Evolutionary conservation across 768 basidiomycete genomes (phyloP).

Genomic region (Trametopsis cervina): DNA sequence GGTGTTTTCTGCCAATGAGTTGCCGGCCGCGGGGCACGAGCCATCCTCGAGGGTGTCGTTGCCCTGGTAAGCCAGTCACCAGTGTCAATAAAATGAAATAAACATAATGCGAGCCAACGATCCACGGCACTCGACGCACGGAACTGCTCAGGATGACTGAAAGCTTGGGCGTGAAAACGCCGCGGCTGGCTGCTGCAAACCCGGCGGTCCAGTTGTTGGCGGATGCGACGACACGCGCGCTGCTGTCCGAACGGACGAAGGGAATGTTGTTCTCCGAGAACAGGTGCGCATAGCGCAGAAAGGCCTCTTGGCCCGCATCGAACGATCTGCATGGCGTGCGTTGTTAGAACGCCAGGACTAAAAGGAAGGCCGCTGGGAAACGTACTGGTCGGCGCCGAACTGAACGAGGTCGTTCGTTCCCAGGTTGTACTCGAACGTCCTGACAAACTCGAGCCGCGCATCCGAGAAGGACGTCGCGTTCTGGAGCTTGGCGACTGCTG

Average conservation of each 20-base stretch:
- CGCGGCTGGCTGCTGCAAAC: slow-evolving; percentile 48
- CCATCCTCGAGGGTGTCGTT: slow-evolving; percentile 66
- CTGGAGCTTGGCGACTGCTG: slow-evolving; percentile 48
- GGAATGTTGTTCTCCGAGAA: slow-evolving; percentile 39
- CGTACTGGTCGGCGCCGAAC: slow-evolving; percentile 61
- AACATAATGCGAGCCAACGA: background rate
- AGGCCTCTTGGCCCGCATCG: slow-evolving; percentile 46
- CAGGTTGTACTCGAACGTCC: slow-evolving; percentile 50
- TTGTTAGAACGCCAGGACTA: background rate
- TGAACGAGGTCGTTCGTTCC: slow-evolving; percentile 53
- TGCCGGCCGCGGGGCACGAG: slow-evolving; percentile 53
- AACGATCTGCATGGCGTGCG: slow-evolving; percentile 31
- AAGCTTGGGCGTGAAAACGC: slow-evolving; percentile 38
- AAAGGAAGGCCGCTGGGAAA: slow-evolving; percentile 1
- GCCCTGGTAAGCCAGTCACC: slow-evolving; percentile 7
- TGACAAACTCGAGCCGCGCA: slow-evolving; percentile 46
- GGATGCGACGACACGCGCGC: slow-evolving; percentile 56
- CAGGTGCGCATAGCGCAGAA: slow-evolving; percentile 46
- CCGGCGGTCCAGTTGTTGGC: slow-evolving; percentile 68
- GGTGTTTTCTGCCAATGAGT: slow-evolving; percentile 34
- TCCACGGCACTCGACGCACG: background rate
- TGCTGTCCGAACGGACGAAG: slow-evolving; percentile 45
- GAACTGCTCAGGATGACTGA: slow-evolving; percentile 42
- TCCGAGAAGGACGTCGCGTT: slow-evolving; percentile 38
- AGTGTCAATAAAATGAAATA: background rate